Evolutionary conservation across 352 stramenopile genomes (phyloP).

Genomic region (Pythium dissimile): DNA sequence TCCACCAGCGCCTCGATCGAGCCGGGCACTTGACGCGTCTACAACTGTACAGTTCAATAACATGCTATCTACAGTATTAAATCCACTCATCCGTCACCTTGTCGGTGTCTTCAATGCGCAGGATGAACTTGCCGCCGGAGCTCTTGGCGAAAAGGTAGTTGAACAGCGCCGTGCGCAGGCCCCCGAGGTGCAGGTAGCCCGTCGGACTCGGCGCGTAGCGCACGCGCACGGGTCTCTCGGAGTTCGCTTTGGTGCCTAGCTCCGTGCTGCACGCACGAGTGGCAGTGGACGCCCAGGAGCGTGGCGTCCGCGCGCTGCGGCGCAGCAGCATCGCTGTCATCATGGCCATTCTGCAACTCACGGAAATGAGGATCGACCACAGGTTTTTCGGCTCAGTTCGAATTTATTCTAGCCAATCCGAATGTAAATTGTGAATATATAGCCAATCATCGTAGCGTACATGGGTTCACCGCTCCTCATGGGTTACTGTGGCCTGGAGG

Average conservation of each 20-base stretch:
- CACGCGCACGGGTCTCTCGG: no score
- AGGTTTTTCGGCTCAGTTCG: not conserved
- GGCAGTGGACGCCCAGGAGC: no score
- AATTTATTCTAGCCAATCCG: conserved; percentile 1
- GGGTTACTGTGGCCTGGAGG: conserved; percentile 20
- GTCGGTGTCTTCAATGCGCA: conserved; percentile 93
- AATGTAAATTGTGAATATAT: not conserved
- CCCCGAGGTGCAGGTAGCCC: conserved; percentile 88
- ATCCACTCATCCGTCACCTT: conserved; percentile 43
- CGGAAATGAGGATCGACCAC: conserved; percentile 16
- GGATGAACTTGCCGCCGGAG: conserved; percentile 78
- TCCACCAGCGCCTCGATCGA: conserved; percentile 83
- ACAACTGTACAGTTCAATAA: no score
- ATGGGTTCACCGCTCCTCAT: not conserved
- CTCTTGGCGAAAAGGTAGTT: conserved; percentile 92
- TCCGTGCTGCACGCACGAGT: not conserved
- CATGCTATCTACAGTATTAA: not conserved
- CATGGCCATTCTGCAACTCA: conserved; percentile 11
- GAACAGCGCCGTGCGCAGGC: conserved; percentile 90
- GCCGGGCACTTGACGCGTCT: conserved; percentile 82
- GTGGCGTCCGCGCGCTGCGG: not conserved
- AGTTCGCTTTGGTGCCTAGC: no score
- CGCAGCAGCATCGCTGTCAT: conserved; percentile 10
- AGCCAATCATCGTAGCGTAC: conserved; percentile 14
- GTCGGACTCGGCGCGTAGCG: conserved; percentile 90